phyloP scores from a whole-genome alignment of 176 grass and related monocot species.

The Otatea glauca region DNA sequence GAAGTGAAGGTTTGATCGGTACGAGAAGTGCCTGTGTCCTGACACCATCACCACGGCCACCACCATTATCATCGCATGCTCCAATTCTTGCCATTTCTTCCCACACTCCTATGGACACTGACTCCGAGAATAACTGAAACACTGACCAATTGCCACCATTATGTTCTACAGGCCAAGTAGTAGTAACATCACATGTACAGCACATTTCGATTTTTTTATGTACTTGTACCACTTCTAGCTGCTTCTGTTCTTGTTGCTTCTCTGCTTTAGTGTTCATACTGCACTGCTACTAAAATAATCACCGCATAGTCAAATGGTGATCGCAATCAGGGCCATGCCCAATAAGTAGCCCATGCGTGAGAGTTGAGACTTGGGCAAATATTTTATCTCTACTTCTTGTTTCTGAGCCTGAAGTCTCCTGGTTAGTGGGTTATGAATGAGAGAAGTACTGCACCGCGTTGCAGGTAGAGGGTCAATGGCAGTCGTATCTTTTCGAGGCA shows the following conservation, averaged over 20 bases:
- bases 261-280: conserved; percentile 26
- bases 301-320: conserved; percentile 34
- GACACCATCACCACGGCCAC: conserved; percentile 33
- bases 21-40: conserved; percentile 45
- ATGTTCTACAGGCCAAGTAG: conserved; percentile 31
- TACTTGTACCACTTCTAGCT: neutral
- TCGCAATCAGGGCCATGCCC: conserved; percentile 39
- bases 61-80: conserved; percentile 45
- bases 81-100: conserved; percentile 36
- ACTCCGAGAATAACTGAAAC: conserved; percentile 39
- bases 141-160: conserved; percentile 34
- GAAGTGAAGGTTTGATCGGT: conserved; percentile 55
- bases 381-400: conserved; percentile 37
- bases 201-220: conserved; percentile 15
- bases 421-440: conserved; percentile 33
- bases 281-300: conserved; percentile 14
- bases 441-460: conserved; percentile 36
- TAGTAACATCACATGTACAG: conserved; percentile 34
- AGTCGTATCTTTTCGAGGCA: conserved; percentile 48
- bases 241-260: neutral
- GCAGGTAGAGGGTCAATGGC: conserved; percentile 25
- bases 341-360: conserved; percentile 30
- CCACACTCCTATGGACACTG: conserved; percentile 46
- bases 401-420: conserved; percentile 30
- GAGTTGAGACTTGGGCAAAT: conserved; percentile 14